Evolutionary conservation across 306 rosid species (phyloP), one percentile per base, ranked within the genome.

Genomic region (Vigna trinervia): DNA sequence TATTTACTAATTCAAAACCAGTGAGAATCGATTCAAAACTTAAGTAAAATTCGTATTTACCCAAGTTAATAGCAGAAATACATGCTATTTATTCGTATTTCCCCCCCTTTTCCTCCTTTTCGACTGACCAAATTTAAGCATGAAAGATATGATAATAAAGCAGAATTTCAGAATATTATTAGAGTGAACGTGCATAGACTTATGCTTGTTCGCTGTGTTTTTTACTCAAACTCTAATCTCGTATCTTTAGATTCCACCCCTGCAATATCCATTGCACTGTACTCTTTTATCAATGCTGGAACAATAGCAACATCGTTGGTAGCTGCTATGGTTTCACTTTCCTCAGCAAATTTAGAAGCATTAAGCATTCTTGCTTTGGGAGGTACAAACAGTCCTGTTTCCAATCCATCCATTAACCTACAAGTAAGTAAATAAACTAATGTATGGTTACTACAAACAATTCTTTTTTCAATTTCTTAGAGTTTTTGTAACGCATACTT

Each of bases 211-310:
- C 34, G 34, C 34, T 30, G 34, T 30, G 34, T 30, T 30, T 30
- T 30, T 30, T 30, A 30, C 34, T 30, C 34, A 30, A 30, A 30
- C 69, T 32, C 34, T 54, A 30, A 47, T 14, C 68, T 59, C 60
- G 12, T 50, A 22, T 71, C 66, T 53, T 81, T 85, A 90, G 96
- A 88, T 77, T 77, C 87, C 34, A 64, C 80, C 32, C 91, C 92
- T 58, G 59, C 84, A 77, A 48, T 84, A 50, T 86, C 92, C 73
- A 60, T 78, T 28, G 87, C 89, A 67, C 41, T 88, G 43, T 71
- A 85, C 80, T 81, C 89, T 61, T 90, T 85, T 76, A 80, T 90
- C 73, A 88, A 86, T 64, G 92, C 84, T 1, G 92, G 92, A 78
- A 72, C 89, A 59, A 60, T 90, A 67, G 84, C 85, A 51, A 90